A percentile compares a stretch with the other conserved stretches of the same genome.
These are phyloP conservation scores for Rhododendron simsii DNA, from an alignment of 148 eudicot genomes.

Conservation along the genomic window DNA sequence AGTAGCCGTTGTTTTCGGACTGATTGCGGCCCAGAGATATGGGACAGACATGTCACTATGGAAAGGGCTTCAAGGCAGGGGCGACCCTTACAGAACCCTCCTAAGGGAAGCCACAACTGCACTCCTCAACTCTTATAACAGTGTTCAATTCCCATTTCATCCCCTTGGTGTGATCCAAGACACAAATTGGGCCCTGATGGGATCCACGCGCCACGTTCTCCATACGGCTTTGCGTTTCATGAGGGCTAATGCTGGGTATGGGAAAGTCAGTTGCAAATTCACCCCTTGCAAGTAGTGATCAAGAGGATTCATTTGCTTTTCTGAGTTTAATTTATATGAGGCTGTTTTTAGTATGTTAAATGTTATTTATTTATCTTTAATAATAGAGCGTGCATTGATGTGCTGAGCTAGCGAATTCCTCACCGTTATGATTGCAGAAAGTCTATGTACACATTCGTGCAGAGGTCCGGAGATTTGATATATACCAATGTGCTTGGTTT, in stretches of 20 bases:
- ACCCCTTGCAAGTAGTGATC: slow-evolving; percentile 45
- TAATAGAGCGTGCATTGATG: neutral
- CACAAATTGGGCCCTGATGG: slow-evolving; percentile 51
- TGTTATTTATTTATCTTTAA: neutral
- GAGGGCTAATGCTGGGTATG: slow-evolving; percentile 72
- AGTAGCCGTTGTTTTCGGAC: slow-evolving; percentile 72
- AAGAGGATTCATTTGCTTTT: neutral
- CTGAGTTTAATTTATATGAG: neutral
- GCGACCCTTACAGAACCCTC: slow-evolving; percentile 75
- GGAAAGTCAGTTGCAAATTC: slow-evolving; percentile 47
- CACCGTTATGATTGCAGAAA: neutral
- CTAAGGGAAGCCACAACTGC: slow-evolving; percentile 77
- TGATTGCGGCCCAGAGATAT: slow-evolving; percentile 50
- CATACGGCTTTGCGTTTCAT: slow-evolving; percentile 61
- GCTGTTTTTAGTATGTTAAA: neutral
- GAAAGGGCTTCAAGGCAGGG: slow-evolving; percentile 55
- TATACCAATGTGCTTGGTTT: neutral
- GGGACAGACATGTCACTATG: slow-evolving; percentile 53
- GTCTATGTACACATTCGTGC: neutral
- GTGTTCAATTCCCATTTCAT: slow-evolving; percentile 50
- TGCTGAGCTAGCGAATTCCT: neutral
- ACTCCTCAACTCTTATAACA: slow-evolving; percentile 77
- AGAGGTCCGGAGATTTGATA: neutral
- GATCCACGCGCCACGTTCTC: slow-evolving; percentile 47
- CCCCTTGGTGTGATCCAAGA: slow-evolving; percentile 45